Percentiles rank a stretch among this genome's conserved stretches.
These are phyloP conservation scores for Nannochloropsis gaditana DNA, from an alignment of 108 stramenopile genomes.

Conservation along the genomic window DNA sequence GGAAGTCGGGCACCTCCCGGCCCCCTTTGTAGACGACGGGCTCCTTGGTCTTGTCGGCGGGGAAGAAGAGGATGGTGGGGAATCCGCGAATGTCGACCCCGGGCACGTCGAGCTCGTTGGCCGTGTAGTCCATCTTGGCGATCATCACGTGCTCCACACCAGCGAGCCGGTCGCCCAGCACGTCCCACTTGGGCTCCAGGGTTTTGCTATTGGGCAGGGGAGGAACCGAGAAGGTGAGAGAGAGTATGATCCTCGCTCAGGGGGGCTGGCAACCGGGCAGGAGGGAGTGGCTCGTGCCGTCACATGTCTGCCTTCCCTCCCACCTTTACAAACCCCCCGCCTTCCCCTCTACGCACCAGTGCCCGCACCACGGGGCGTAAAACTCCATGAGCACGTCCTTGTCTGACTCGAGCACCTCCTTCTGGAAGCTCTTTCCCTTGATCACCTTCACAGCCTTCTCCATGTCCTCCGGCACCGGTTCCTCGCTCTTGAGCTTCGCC, in stretches of 20 bases:
- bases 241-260: not conserved
- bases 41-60: conserved; percentile 41
- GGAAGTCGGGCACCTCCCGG: conserved; percentile 54
- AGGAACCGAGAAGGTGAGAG: not conserved
- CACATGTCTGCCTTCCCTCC: not conserved
- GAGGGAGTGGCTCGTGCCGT: not conserved
- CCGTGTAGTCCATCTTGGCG: conserved; percentile 64
- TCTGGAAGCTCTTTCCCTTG: conserved; percentile 51
- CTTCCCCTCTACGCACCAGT: conserved; percentile 47
- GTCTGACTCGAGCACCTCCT: conserved; percentile 35
- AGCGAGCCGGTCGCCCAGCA: conserved; percentile 52
- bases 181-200: conserved; percentile 49
- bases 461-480: conserved; percentile 46
- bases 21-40: conserved; percentile 52
- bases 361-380: conserved; percentile 72
- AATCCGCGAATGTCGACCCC: conserved; percentile 55
- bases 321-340: not conserved
- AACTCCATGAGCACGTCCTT: conserved; percentile 67
- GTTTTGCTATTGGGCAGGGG: not conserved
- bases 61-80: conserved; percentile 64
- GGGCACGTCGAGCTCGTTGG: conserved; percentile 58
- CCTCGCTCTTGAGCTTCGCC: conserved; percentile 56
- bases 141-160: conserved; percentile 55
- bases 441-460: conserved; percentile 49
- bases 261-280: not conserved